These are phyloP conservation scores for Chimonanthus salicifolius DNA, from an alignment of 164 flowering plant species.

Conservation along the genomic window DNA sequence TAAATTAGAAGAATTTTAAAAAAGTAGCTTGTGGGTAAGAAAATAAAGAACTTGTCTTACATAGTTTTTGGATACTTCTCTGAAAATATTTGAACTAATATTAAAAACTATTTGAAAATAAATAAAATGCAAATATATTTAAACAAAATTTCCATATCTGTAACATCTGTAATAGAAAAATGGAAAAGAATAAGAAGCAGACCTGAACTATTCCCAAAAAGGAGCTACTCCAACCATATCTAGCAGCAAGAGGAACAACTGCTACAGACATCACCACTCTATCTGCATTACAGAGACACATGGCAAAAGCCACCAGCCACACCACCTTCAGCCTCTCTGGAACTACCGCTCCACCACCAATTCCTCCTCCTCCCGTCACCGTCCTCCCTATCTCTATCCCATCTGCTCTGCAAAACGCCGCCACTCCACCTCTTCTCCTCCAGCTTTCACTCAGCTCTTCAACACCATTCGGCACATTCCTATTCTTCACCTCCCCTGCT, in stretches of 20 bases:
- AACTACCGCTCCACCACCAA: constrained; percentile 8
- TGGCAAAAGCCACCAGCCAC: constrained; percentile 58
- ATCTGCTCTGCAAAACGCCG: constrained; percentile 49
- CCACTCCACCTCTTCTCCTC: constrained; percentile 11
- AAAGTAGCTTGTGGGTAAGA: no score
- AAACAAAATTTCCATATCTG: no score
- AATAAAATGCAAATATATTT: no score
- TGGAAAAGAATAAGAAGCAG: background rate
- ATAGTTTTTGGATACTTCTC: no score
- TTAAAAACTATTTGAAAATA: no score
- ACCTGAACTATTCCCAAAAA: constrained; percentile 97
- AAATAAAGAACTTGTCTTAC: no score
- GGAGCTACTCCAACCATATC: constrained; percentile 77
- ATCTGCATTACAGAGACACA: constrained; percentile 89
- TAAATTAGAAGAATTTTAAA: no score
- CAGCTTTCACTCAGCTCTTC: background rate
- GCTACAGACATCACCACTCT: constrained; percentile 95
- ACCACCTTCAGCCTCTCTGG: constrained; percentile 87
- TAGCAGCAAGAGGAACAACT: constrained; percentile 74
- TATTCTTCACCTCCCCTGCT: background rate
- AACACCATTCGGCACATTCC: background rate
- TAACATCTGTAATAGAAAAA: no score
- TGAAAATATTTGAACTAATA: no score
- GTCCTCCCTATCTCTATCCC: constrained; percentile 48
- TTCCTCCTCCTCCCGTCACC: constrained; percentile 13